These are phyloP conservation scores for Irpex lacteus DNA, from an alignment of 1,284 basidiomycete species.

Conservation along the genomic window DNA sequence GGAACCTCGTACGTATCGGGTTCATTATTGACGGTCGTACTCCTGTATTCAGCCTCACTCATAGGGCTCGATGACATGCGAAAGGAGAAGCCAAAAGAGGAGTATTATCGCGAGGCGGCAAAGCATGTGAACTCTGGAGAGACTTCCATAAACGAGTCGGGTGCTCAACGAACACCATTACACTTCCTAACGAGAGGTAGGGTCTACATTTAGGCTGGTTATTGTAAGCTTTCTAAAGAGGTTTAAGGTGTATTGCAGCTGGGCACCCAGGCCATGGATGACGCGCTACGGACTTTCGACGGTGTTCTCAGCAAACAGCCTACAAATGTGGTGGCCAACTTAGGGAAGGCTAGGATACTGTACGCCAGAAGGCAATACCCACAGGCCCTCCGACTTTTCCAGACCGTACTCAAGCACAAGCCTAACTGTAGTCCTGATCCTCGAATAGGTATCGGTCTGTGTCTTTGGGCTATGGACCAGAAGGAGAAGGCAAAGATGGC, in stretches of 20 bases:
- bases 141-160: constrained; percentile 47
- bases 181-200: constrained; percentile 69
- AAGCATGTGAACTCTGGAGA: constrained; percentile 68
- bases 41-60: constrained; percentile 8
- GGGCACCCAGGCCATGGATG: constrained; percentile 76
- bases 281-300: constrained; percentile 79
- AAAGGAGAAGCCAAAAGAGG: constrained; percentile 63
- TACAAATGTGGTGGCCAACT: constrained; percentile 77
- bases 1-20: constrained; percentile 64
- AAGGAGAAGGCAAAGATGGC: constrained; percentile 77
- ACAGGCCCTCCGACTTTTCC: constrained; percentile 82
- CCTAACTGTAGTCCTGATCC: constrained; percentile 86
- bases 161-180: constrained; percentile 39
- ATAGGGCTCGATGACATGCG: constrained; percentile 69
- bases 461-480: constrained; percentile 85
- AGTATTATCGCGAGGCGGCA: constrained; percentile 68
- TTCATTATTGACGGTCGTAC: background rate
- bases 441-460: constrained; percentile 89
- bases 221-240: too few relatives aligned
- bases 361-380: constrained; percentile 76
- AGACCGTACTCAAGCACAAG: constrained; percentile 74
- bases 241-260: constrained; percentile 73
- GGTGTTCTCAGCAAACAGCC: constrained; percentile 77
- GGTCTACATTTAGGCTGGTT: constrained; percentile 11
- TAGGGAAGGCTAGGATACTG: constrained; percentile 83